Evolutionary conservation across 2,329 filamentous ascomycete species (phyloP).

Genomic region (Diplodia mutila): DNA sequence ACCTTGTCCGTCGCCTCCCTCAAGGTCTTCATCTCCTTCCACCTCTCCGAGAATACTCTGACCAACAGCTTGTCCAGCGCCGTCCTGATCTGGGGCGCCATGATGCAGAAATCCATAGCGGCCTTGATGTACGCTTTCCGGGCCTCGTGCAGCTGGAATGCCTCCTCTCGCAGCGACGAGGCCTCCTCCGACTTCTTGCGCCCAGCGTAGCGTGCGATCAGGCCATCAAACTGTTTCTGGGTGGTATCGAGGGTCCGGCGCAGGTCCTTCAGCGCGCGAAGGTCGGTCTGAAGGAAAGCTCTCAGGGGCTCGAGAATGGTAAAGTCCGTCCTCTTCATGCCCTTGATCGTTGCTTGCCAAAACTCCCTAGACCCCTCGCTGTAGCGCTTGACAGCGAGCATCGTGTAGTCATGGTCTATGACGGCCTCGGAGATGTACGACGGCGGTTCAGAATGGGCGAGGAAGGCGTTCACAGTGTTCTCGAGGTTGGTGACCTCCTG

Average conservation of each 20-base stretch:
- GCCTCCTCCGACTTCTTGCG: slow-evolving; percentile 94
- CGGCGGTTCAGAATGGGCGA: slow-evolving; percentile 75
- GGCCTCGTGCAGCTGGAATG: slow-evolving; percentile 92
- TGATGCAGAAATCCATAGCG: slow-evolving; percentile 89
- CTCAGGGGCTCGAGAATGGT: slow-evolving; percentile 81
- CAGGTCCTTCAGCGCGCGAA: slow-evolving; percentile 84
- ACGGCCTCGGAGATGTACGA: slow-evolving; percentile 76
- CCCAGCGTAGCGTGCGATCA: slow-evolving; percentile 77
- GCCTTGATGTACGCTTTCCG: slow-evolving; percentile 88
- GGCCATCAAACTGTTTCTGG: slow-evolving; percentile 82
- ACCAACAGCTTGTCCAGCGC: slow-evolving; percentile 86
- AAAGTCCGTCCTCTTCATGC: slow-evolving; percentile 76
- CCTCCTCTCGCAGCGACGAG: slow-evolving; percentile 88
- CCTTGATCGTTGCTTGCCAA: slow-evolving; percentile 75
- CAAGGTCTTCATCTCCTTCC: slow-evolving; percentile 78
- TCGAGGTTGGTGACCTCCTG: slow-evolving; percentile 75
- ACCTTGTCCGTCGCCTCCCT: slow-evolving; percentile 65
- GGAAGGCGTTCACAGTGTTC: slow-evolving; percentile 74
- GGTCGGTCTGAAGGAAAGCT: slow-evolving; percentile 74
- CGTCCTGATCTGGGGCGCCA: slow-evolving; percentile 82
- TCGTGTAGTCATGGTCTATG: slow-evolving; percentile 92
- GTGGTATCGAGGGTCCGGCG: slow-evolving; percentile 74
- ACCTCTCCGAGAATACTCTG: slow-evolving; percentile 81
- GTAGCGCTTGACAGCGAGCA: slow-evolving; percentile 81
- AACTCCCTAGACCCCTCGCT: slow-evolving; percentile 86